Evolutionary conservation across 2,329 filamentous ascomycete genomes (phyloP), one percentile per base, ranked within the genome.

Genomic region (Sporothrix inflata): DNA sequence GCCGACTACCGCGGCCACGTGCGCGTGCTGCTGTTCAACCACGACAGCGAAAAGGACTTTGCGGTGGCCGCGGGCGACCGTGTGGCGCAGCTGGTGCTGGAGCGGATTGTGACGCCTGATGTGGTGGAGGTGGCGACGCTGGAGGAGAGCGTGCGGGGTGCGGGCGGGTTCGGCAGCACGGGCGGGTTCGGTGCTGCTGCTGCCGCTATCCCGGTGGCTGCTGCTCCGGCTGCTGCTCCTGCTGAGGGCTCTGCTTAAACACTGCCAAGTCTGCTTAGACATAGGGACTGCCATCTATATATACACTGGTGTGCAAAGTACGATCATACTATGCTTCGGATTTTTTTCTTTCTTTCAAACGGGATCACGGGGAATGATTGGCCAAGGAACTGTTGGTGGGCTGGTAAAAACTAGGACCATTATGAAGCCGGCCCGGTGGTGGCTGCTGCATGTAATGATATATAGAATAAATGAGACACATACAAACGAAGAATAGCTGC

Each of bases 1-100:
- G 94, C 95, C 45, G 96, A 99, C 83, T 99, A 99, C 85, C 89
- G 96, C 47, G 96, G 96, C 24, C 92, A 92, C 76, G 91, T 99
- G 78, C 97, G 97, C 85, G 92, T 99, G 34, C 87, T 99, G 76
- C 88, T 99, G 69, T 98, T 98, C 82, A 99, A 99, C 84, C 91
- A 97, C 81, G 88, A 87, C 30, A 6, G 30, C 69, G 94, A 97
- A 68, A 83, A 84, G 53, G 94, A 97, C 80, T 98, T 97, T 79
- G 85, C 83, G 75, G 85, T 99, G 76, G 91, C 91, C 78, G 90
- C 92, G 79, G 95, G 95, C 67, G 96, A 99, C 82, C 91, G 96
- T 70, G 85, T 99, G 78, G 97, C 96, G 55, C 96, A 99, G 86
- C 87, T 99, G 76, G 90, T 99, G 76, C 85, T 99, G 72, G 96